Evolutionary conservation across 306 rosid species (phyloP).

Genomic region (Prunus davidiana): DNA sequence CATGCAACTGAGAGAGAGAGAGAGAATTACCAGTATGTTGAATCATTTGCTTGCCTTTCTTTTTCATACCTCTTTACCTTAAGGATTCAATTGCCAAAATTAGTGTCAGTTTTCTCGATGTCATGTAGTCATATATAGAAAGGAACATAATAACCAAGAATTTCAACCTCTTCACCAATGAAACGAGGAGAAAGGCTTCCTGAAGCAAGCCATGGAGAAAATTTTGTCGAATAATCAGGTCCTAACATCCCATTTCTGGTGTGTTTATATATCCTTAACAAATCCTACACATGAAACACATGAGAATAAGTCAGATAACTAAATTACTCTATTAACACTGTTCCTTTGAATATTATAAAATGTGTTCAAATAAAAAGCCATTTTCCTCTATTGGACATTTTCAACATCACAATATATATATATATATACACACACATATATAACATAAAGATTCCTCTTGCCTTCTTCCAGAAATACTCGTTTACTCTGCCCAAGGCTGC

Average conservation of each 20-base stretch:
- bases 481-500: constrained; percentile 79
- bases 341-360: not conserved
- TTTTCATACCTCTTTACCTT: constrained; percentile 90
- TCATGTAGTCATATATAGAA: not conserved
- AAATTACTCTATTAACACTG: not conserved
- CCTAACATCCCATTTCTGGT: constrained; percentile 96
- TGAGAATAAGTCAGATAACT: constrained; percentile 14
- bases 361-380: not conserved
- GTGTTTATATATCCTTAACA: constrained; percentile 67
- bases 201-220: constrained; percentile 97
- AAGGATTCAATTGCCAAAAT: constrained; percentile 20
- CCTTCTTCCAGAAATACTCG: constrained; percentile 93
- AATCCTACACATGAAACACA: constrained; percentile 51
- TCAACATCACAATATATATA: not conserved
- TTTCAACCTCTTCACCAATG: constrained; percentile 71
- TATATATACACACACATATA: not conserved
- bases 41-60: constrained; percentile 77
- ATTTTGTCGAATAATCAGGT: constrained; percentile 89
- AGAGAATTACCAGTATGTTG: constrained; percentile 81
- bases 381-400: not conserved
- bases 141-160: constrained; percentile 19
- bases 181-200: constrained; percentile 94
- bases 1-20: not conserved
- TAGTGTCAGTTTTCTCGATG: constrained; percentile 9
- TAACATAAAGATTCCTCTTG: constrained; percentile 10